Base-by-base conservation (phyloP, 2,329 filamentous ascomycete species). In the Tolypocladium pustulatum region DNA sequence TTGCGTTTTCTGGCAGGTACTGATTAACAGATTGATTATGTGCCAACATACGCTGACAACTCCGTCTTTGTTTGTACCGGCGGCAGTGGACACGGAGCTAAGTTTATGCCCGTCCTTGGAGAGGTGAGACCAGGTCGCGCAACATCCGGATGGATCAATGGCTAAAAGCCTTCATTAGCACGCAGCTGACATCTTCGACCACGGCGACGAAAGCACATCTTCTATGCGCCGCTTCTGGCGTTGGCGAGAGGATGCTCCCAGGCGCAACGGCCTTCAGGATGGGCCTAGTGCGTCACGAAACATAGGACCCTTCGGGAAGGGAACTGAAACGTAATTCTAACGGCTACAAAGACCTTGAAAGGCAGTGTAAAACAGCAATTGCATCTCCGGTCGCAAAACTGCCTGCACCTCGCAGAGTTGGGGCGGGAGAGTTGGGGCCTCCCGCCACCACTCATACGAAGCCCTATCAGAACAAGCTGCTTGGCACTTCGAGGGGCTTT, bases 81-180 rank as follows among this genome's bases (percentile, higher is more conserved):
- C 1, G 71, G 71, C 30, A 72, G 70, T 37, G 71, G 71, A 12
- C 70, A 73, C 41, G 71, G 70, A 1, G 71, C 71, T 43, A 73
- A 73, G 59, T 72, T 71, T 34, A 60, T 73, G n/a, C 71, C 70
- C 1, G 64, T 71, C 12, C 65, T 72, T 32, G 71, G 71, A 59
- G 56, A 69, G 60, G 69, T 69, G 54, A 37, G 62, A 20, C n/a
- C 36, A 25, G 30, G 7, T 3, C 17, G 7, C 17, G 22, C 13
- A 15, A 20, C 3, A 22, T 53, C 32, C 22, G 10, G 20, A 41
- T 10, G 27, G 46, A 36, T 12, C 13, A 3, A 1, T 25, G 51
- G 9, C 36, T 6, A 20, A 51, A 8, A 3, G 4, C 2, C 15
- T 51, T 10, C 15, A 20, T 20, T 37, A 71, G 68, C 69, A 72